These are phyloP conservation scores for Clarireedia monteithiana DNA, from an alignment of 2,329 filamentous ascomycete species.

Conservation along the genomic window DNA sequence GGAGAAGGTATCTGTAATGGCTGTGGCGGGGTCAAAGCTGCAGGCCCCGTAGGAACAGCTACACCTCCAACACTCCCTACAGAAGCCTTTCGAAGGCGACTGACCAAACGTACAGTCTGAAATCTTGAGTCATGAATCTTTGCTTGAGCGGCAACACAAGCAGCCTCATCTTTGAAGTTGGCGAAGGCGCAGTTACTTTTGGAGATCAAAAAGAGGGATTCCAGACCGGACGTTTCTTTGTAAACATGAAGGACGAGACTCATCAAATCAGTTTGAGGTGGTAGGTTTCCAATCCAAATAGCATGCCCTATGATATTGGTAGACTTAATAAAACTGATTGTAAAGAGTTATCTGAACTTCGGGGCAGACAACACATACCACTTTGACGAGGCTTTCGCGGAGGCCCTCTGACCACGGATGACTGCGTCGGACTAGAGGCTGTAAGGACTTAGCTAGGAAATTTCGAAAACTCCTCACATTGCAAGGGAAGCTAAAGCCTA, in stretches of 20 bases:
- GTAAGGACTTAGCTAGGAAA: constrained; percentile 6
- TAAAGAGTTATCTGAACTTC: neutral
- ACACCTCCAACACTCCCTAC: constrained; percentile 27
- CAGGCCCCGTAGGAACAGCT: constrained; percentile 25
- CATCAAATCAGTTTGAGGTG: constrained; percentile 72
- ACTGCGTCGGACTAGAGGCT: constrained; percentile 31
- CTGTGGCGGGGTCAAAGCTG: constrained; percentile 21
- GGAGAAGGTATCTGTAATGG: constrained; percentile 21
- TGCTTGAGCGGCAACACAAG: constrained; percentile 68
- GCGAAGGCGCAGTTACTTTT: constrained; percentile 98
- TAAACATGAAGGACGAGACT: constrained; percentile 87
- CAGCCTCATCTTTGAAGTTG: constrained; percentile 77
- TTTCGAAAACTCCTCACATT: neutral
- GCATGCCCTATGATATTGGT: constrained; percentile 60
- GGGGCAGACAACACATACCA: constrained; percentile 37
- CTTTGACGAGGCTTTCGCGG: constrained; percentile 53
- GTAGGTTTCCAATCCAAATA: constrained; percentile 92
- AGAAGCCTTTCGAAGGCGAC: constrained; percentile 60
- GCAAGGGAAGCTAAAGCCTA: constrained; percentile 17
- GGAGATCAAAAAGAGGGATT: constrained; percentile 88
- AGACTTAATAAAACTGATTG: neutral
- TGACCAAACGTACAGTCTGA: constrained; percentile 77
- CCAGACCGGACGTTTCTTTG: constrained; percentile 65
- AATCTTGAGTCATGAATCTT: constrained; percentile 89
- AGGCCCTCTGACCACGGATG: constrained; percentile 43